A percentile compares a stretch with the other conserved stretches of the same genome.
These are phyloP conservation scores for rapeseed (Brassica napus) DNA, from an alignment of 345 rosid genomes.

Conservation along the genomic window DNA sequence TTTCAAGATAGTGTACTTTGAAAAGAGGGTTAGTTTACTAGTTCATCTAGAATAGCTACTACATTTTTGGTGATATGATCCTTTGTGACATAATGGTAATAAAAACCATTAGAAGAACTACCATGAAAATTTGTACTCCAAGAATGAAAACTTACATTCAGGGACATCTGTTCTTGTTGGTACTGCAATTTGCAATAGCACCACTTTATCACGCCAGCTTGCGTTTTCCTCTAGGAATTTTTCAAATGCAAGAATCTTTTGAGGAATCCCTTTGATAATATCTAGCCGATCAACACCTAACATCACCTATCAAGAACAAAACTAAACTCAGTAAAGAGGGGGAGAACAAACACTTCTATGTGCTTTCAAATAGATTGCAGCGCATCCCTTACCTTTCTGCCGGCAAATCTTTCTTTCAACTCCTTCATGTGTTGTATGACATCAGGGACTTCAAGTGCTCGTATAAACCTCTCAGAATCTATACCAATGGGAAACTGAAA, in stretches of 20 bases:
- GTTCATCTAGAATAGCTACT: too few relatives aligned
- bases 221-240: constrained; percentile 97
- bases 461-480: constrained; percentile 82
- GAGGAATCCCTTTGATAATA: constrained; percentile 99
- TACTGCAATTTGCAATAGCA: too few relatives aligned
- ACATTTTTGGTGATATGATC: too few relatives aligned
- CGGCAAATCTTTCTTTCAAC: constrained; percentile 86
- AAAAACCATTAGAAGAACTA: too few relatives aligned
- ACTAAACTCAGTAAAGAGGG: neutral
- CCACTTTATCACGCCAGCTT: constrained; percentile 71
- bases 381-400: constrained; percentile 64
- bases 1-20: neutral
- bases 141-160: constrained; percentile 61
- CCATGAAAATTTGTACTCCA: neutral
- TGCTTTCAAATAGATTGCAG: too few relatives aligned
- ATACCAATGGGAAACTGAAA: constrained; percentile 97
- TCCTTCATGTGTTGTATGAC: constrained; percentile 83
- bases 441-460: constrained; percentile 67
- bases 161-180: constrained; percentile 87
- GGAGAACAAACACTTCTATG: neutral
- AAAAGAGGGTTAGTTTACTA: neutral
- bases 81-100: neutral
- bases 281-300: constrained; percentile 99
- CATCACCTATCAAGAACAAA: constrained; percentile 69
- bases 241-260: constrained; percentile 96